These are phyloP conservation scores for Medicago arabica DNA, from an alignment of 306 rosid genomes.

Conservation along the genomic window DNA sequence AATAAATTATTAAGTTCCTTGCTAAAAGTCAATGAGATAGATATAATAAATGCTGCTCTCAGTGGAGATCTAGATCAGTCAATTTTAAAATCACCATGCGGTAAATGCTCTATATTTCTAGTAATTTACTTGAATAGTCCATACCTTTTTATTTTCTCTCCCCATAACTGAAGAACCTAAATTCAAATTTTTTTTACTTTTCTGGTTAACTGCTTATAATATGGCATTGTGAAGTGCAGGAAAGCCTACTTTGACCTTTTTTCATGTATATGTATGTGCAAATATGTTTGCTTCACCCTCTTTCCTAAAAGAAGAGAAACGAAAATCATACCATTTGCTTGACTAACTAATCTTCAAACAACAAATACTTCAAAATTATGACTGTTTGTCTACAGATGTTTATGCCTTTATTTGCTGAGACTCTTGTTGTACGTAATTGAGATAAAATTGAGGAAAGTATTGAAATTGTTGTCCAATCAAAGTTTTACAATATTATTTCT, in stretches of 20 bases:
- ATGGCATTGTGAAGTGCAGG: constrained; percentile 31
- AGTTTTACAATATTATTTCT: constrained; percentile 1
- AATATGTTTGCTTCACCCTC: neutral
- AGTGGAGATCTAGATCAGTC: constrained; percentile 75
- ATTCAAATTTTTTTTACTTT: neutral
- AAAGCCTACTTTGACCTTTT: constrained; percentile 25
- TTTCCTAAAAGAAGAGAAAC: neutral
- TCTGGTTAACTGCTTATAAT: constrained; percentile 13
- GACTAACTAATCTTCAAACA: constrained; percentile 13
- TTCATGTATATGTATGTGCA: neutral
- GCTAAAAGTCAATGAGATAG: constrained; percentile 66
- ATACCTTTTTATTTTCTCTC: constrained; percentile 10
- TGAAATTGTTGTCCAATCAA: neutral
- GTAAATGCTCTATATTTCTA: constrained; percentile 52
- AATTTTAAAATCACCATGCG: constrained; percentile 68
- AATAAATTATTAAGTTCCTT: constrained; percentile 59
- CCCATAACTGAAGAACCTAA: constrained; percentile 16
- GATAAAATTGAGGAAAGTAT: neutral
- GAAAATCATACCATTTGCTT: neutral
- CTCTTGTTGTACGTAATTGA: constrained; percentile 12
- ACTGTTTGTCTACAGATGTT: neutral
- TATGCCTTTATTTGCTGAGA: neutral
- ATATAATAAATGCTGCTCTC: constrained; percentile 65
- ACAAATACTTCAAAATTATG: constrained; percentile 15
- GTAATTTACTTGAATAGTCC: constrained; percentile 25